Percentiles rank a stretch among this genome's conserved stretches.
Conservation (phyloP, 1,284 basidiomycete genomes). For the Heterobasidion occidentale region DNA sequence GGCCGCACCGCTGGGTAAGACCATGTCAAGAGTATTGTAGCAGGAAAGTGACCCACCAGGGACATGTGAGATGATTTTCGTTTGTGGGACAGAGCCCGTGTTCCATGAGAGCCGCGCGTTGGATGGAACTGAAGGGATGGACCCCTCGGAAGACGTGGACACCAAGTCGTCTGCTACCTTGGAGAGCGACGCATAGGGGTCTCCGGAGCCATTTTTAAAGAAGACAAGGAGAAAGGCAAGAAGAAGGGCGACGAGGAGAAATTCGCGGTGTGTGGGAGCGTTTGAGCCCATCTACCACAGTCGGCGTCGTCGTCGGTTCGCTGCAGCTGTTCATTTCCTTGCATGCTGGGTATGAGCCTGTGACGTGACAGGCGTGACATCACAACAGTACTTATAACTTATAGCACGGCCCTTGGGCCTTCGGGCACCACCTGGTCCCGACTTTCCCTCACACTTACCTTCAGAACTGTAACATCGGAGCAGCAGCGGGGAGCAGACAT, state of each 20-base stretch:
- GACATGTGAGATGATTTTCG: conserved; percentile 51
- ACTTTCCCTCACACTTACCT: too few species aligned
- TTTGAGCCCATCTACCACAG: not conserved
- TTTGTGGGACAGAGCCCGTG: conserved; percentile 40
- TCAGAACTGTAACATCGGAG: too few species aligned
- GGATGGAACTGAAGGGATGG: conserved; percentile 9
- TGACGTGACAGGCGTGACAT: too few species aligned
- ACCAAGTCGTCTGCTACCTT: conserved; percentile 11
- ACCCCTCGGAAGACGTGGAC: conserved; percentile 20
- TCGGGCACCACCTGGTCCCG: too few species aligned
- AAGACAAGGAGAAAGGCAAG: conserved; percentile 38
- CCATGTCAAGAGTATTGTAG: too few species aligned
- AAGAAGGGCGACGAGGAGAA: conserved; percentile 37
- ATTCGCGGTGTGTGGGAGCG: conserved; percentile 31
- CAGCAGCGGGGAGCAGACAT: too few species aligned
- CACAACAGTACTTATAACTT: too few species aligned
- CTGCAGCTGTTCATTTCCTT: too few species aligned
- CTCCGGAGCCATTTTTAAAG: conserved; percentile 11
- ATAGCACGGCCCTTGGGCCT: too few species aligned
- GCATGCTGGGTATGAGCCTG: too few species aligned
- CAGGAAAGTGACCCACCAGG: conserved; percentile 35
- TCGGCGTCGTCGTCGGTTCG: too few species aligned
- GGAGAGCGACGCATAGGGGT: conserved; percentile 3
- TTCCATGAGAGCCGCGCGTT: conserved; percentile 22
- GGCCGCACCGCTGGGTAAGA: too few species aligned